Conservation (phyloP, 805 yeast species). For the Groenewaldozyma tartarivorans region DNA sequence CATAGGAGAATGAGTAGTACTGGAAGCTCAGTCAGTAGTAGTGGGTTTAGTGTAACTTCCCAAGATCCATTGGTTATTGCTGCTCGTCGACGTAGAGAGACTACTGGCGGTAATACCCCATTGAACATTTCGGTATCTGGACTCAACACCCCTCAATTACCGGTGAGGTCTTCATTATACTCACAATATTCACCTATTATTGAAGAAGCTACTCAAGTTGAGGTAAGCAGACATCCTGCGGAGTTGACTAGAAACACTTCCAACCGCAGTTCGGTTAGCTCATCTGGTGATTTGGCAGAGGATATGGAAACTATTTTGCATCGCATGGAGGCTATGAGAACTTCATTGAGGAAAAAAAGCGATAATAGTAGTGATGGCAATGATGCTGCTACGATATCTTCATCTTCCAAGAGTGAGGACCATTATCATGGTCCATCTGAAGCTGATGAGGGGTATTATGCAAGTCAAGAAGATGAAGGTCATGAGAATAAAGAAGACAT, state of each 20-base stretch:
- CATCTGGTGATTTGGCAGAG: slow-evolving; percentile 12
- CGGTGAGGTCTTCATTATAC: slow-evolving; percentile 9
- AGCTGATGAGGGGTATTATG: no score
- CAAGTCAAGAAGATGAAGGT: neutral
- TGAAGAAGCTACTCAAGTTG: slow-evolving; percentile 15
- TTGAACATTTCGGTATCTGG: neutral
- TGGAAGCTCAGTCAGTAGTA: neutral
- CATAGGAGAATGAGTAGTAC: neutral
- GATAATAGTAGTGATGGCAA: neutral
- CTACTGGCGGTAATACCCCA: no score
- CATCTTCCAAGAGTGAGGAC: neutral
- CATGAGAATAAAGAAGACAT: neutral
- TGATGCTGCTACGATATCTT: neutral
- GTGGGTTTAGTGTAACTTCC: neutral
- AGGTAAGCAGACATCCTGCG: slow-evolving; percentile 1
- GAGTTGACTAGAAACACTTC: no score
- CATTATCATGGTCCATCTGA: neutral
- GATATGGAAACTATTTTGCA: slow-evolving; percentile 13
- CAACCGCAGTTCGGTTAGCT: slow-evolving; percentile 10
- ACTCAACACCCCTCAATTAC: slow-evolving; percentile 2
- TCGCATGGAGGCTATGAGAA: slow-evolving; percentile 6
- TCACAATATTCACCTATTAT: slow-evolving; percentile 18
- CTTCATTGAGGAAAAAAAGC: neutral
- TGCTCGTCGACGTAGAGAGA: slow-evolving; percentile 4
- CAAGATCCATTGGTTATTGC: slow-evolving; percentile 6